Evolutionary conservation across 2,329 filamentous ascomycete genomes (phyloP).

Genomic region (Simplicillium sp.): DNA sequence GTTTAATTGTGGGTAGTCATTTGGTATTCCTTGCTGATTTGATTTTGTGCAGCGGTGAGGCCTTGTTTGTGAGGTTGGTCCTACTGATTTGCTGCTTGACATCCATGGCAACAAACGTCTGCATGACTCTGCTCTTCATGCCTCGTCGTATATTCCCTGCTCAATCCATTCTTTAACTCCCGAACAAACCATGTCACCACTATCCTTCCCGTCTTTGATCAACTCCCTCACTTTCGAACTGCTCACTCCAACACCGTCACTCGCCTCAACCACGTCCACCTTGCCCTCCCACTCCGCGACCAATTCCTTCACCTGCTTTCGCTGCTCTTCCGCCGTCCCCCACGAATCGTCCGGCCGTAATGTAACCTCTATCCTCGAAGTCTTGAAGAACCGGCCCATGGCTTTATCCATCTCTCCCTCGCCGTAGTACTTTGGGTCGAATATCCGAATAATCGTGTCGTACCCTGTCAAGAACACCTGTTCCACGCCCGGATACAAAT

Average conservation of each 20-base stretch:
- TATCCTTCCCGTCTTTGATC: conserved; percentile 28
- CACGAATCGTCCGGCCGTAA: conserved; percentile 52
- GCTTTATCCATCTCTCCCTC: conserved; percentile 34
- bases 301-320: conserved; percentile 44
- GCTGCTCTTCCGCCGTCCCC: conserved; percentile 34
- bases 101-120: too few species aligned
- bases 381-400: conserved; percentile 54
- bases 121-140: conserved; percentile 6
- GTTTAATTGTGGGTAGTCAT: too few species aligned
- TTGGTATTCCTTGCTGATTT: too few species aligned
- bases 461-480: conserved; percentile 67
- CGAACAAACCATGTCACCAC: conserved; percentile 45
- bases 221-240: conserved; percentile 54
- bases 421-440: conserved; percentile 63
- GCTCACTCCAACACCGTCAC: conserved; percentile 36
- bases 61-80: too few species aligned
- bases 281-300: conserved; percentile 45
- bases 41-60: too few species aligned
- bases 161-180: conserved; percentile 50
- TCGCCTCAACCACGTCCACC: conserved; percentile 50
- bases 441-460: conserved; percentile 61
- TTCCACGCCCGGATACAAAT: conserved; percentile 30
- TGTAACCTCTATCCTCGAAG: conserved; percentile 53
- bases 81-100: too few species aligned
- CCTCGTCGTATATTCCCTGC: conserved; percentile 41